These are phyloP conservation scores for Naegleria lovaniensis DNA, from an alignment of 208 protist genomes.

Conservation along the genomic window DNA sequence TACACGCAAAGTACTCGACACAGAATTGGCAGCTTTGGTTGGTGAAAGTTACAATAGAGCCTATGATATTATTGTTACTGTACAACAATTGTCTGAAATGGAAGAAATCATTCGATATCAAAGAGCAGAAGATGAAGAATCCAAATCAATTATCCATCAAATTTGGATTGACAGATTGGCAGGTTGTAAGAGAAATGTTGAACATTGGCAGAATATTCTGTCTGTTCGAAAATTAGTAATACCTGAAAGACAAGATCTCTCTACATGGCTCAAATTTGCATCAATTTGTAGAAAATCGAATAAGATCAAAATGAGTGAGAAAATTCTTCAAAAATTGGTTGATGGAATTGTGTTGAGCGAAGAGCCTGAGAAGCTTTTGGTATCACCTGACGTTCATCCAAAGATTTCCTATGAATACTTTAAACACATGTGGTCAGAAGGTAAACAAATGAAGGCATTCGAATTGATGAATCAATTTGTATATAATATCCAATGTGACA, in stretches of 20 bases:
- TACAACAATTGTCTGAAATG: constrained; percentile 97
- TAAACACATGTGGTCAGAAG: constrained; percentile 33
- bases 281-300: constrained; percentile 79
- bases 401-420: constrained; percentile 33
- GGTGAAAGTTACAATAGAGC: constrained; percentile 95
- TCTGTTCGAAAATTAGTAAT: constrained; percentile 88
- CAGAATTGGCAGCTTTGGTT: constrained; percentile 69
- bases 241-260: constrained; percentile 75
- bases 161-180: constrained; percentile 78
- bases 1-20: constrained; percentile 56
- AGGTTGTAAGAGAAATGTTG: constrained; percentile 76
- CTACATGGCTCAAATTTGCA: constrained; percentile 95
- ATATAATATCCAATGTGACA: constrained; percentile 22
- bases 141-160: constrained; percentile 43
- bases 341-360: background rate
- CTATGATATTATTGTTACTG: constrained; percentile 88
- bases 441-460: constrained; percentile 16
- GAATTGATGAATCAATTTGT: constrained; percentile 15
- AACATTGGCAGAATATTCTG: constrained; percentile 93
- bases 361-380: background rate
- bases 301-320: constrained; percentile 51
- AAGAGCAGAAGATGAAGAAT: constrained; percentile 58
- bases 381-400: background rate
- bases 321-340: background rate
- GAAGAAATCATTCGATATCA: constrained; percentile 95